phyloP scores from a whole-genome alignment of 1,139 yeast species.

The Casaregolazyma suthepensis region DNA sequence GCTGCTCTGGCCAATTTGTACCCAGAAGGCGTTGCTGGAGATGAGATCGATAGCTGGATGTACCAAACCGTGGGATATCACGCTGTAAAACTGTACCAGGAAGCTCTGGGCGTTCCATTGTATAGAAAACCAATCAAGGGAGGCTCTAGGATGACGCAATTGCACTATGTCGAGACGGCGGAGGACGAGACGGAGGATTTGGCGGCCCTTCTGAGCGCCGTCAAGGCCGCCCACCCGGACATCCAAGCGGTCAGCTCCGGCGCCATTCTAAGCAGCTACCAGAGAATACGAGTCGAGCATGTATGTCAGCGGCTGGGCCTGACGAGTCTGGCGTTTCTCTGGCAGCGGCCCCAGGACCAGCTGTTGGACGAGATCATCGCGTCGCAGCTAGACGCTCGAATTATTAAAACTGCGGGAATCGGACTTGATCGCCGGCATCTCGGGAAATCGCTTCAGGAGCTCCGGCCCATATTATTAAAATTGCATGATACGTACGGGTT shows the following conservation, averaged over 20 bases:
- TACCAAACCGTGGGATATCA: slow-evolving; percentile 98
- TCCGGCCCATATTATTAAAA: slow-evolving; percentile 52
- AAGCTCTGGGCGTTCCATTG: slow-evolving; percentile 74
- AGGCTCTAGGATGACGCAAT: slow-evolving; percentile 51
- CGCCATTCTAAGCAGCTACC: slow-evolving; percentile 89
- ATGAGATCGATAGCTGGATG: slow-evolving; percentile 91
- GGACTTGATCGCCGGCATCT: slow-evolving; percentile 65
- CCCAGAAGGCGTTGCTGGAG: slow-evolving; percentile 50
- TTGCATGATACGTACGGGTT: slow-evolving; percentile 68
- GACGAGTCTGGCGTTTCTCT: slow-evolving; percentile 65
- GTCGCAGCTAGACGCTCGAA: slow-evolving; percentile 70
- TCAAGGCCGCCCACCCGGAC: slow-evolving; percentile 57
- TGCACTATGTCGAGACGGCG: slow-evolving; percentile 59
- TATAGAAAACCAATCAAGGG: slow-evolving; percentile 66
- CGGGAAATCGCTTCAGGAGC: slow-evolving; percentile 58
- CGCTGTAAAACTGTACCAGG: slow-evolving; percentile 55
- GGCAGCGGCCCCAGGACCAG: slow-evolving; percentile 82
- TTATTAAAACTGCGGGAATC: slow-evolving; percentile 88
- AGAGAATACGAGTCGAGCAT: slow-evolving; percentile 85
- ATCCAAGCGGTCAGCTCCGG: slow-evolving; percentile 88
- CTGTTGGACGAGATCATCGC: slow-evolving; percentile 77
- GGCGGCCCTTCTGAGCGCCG: slow-evolving; percentile 42
- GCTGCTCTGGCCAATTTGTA: slow-evolving; percentile 78
- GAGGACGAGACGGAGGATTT: slow-evolving; percentile 88
- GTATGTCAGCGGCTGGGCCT: slow-evolving; percentile 73